Evolutionary conservation across 495 filamentous ascomycete species (phyloP).

Genomic region (Penicilliopsis zonata): DNA sequence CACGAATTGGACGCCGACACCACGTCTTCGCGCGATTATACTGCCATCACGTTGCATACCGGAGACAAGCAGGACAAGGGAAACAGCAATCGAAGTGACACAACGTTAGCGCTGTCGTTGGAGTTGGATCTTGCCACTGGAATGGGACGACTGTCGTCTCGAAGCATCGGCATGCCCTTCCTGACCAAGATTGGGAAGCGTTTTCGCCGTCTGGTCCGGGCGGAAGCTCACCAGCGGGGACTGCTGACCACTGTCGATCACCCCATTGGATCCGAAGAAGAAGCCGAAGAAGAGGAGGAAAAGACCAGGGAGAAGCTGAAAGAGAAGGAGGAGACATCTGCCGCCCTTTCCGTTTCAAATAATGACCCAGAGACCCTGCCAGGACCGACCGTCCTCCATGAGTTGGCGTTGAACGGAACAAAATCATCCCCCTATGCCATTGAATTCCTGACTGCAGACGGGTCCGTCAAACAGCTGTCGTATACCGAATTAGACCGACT

Average conservation of each 20-base stretch:
- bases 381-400: conserved; percentile 54
- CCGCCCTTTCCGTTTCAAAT: conserved; percentile 50
- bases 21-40: conserved; percentile 7
- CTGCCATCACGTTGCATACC: conserved; percentile 10
- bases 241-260: conserved; percentile 6
- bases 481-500: conserved; percentile 47
- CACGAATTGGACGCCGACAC: conserved; percentile 6
- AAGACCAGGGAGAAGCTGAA: too few species aligned
- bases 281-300: too few species aligned
- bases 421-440: conserved; percentile 30
- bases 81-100: too few species aligned
- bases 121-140: conserved; percentile 9
- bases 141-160: conserved; percentile 12
- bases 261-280: too few species aligned
- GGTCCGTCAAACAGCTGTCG: conserved; percentile 30
- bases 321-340: conserved; percentile 7
- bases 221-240: conserved; percentile 7
- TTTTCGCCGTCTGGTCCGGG: conserved; percentile 11
- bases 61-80: too few species aligned
- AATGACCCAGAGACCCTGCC: conserved; percentile 35
- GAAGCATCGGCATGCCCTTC: conserved; percentile 10
- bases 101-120: conserved; percentile 8
- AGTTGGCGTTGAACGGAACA: conserved; percentile 35
- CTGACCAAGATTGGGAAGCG: conserved; percentile 16
- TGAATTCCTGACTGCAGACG: conserved; percentile 43